Evolutionary conservation across 75 land plant genomes (phyloP).

Genomic region (Ceratopteris richardii): DNA sequence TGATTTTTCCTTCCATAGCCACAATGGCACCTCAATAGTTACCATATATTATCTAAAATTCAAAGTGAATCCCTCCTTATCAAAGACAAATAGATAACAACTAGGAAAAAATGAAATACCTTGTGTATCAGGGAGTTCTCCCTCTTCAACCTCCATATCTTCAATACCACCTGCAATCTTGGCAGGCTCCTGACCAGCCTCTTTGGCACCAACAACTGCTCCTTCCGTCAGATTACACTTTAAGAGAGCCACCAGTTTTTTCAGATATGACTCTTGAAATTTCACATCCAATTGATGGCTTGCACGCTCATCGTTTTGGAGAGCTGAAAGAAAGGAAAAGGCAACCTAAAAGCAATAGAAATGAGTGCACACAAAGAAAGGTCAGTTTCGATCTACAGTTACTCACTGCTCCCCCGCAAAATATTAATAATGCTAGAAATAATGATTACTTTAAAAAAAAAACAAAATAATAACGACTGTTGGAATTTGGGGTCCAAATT

Average conservation of each 20-base stretch:
- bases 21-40: no score
- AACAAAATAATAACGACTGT: no score
- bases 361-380: not conserved
- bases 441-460: no score
- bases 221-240: slow-evolving; percentile 86
- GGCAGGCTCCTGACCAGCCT: slow-evolving; percentile 6
- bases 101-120: no score
- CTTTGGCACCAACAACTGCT: slow-evolving; percentile 48
- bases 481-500: no score
- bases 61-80: no score
- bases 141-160: slow-evolving; percentile 85
- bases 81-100: no score
- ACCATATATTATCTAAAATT: no score
- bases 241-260: slow-evolving; percentile 67
- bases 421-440: no score
- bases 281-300: slow-evolving; percentile 93
- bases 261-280: slow-evolving; percentile 90
- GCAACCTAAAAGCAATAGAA: slow-evolving; percentile 57
- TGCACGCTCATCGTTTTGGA: slow-evolving; percentile 94
- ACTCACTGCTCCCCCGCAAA: no score
- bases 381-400: no score
- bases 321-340: slow-evolving; percentile 62
- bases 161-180: slow-evolving; percentile 10
- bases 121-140: slow-evolving; percentile 82
- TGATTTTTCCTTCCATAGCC: no score